Conservation (phyloP, 805 yeast genomes). For the Wickerhamomyces chaumierensis region DNA sequence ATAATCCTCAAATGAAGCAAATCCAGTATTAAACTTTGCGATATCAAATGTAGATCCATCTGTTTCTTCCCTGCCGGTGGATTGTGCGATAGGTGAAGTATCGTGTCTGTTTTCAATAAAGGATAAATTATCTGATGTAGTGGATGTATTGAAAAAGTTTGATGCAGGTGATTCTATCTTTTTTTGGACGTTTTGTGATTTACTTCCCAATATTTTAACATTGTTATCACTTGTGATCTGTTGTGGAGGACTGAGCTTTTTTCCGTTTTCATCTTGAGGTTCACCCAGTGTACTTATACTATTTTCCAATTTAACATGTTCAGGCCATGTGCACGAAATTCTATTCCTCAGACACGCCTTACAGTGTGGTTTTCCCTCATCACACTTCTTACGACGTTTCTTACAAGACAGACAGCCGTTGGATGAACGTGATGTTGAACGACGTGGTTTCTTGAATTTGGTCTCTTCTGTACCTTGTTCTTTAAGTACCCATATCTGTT, state of each 20-base stretch:
- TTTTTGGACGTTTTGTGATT: no score
- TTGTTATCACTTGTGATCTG: no score
- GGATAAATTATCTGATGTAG: no score
- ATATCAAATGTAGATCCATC: no score
- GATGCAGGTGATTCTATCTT: no score
- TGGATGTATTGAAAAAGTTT: no score
- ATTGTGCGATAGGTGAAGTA: no score
- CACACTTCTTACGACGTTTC: not conserved
- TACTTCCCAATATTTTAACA: no score
- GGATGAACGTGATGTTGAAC: no score
- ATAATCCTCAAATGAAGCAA: constrained; percentile 12
- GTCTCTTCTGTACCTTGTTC: not conserved
- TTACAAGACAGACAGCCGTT: not conserved
- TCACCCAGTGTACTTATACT: not conserved
- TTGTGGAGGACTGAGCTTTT: not conserved
- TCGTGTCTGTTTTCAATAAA: no score
- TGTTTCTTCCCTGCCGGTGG: no score
- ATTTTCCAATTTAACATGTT: not conserved
- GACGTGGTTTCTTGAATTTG: not conserved
- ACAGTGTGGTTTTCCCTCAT: not conserved
- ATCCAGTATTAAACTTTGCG: not conserved
- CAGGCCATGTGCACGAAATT: not conserved
- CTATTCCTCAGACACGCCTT: not conserved
- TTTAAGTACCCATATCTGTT: not conserved
- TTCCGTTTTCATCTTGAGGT: not conserved